Conservation (phyloP, 148 eudicot species). For the Salicornia ramosissima region DNA sequence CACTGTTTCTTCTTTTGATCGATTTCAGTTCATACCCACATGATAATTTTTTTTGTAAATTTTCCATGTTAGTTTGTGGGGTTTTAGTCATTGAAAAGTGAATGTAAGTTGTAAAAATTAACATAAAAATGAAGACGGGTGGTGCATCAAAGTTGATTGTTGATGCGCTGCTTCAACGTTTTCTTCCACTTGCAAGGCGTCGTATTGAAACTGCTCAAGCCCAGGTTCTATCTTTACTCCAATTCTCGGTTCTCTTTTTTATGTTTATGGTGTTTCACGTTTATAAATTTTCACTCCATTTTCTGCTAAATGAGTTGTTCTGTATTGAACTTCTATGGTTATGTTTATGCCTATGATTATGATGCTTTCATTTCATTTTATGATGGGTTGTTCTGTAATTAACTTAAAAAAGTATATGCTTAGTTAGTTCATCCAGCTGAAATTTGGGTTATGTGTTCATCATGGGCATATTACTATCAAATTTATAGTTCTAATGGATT, state of each 20-base stretch:
- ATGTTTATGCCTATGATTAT: neutral
- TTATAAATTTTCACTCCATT: neutral
- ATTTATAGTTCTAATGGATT: neutral
- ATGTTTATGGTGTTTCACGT: too few relatives aligned
- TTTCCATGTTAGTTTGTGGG: neutral
- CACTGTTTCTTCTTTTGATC: neutral
- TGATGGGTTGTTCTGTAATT: neutral
- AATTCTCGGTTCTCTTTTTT: neutral
- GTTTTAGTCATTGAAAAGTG: neutral
- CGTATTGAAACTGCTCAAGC: conserved; percentile 99
- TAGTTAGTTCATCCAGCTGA: neutral
- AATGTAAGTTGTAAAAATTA: neutral
- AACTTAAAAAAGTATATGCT: neutral
- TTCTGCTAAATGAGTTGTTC: neutral
- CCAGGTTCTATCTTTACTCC: conserved; percentile 37
- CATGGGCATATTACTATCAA: neutral
- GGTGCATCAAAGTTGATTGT: conserved; percentile 92
- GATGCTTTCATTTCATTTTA: neutral
- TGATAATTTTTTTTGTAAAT: neutral
- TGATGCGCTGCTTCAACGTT: conserved; percentile 88
- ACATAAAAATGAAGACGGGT: conserved; percentile 69
- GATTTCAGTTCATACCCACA: neutral
- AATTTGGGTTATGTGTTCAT: neutral
- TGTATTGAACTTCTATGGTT: neutral
- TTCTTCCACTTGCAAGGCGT: conserved; percentile 96